A percentile compares a stretch with the other conserved stretches of the same genome.
Evolutionary conservation across 148 eudicot genomes (phyloP).

Genomic region (Arctostaphylos glauca): DNA sequence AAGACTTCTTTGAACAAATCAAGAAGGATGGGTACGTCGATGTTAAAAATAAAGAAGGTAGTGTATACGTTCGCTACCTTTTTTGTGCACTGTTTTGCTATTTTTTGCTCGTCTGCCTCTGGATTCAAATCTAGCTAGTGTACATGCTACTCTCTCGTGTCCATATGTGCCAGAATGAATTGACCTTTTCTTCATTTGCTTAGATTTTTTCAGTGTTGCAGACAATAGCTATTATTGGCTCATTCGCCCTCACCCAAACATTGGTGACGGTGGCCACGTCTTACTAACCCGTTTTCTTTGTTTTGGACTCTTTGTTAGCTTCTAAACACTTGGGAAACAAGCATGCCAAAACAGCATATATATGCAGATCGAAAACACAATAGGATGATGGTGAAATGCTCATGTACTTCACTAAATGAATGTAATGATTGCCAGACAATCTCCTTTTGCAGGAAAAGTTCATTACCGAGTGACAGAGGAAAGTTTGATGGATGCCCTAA

Average conservation of each 20-base stretch:
- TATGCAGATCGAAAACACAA: neutral
- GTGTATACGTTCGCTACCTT: neutral
- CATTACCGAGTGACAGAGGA: too few relatives aligned
- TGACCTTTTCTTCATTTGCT: neutral
- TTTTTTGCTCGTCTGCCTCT: neutral
- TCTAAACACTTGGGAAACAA: neutral
- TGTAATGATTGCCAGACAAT: too few relatives aligned
- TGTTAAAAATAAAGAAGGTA: slow-evolving; percentile 56
- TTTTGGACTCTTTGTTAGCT: neutral
- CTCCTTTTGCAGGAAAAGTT: too few relatives aligned
- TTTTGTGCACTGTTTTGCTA: neutral
- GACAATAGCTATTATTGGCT: neutral
- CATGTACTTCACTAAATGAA: neutral
- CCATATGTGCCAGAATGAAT: neutral
- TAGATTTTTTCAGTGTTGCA: neutral
- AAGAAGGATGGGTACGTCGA: slow-evolving; percentile 70
- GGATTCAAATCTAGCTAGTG: neutral
- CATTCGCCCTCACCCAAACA: neutral
- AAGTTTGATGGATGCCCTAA: too few relatives aligned
- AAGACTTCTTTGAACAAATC: slow-evolving; percentile 57
- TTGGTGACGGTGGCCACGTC: neutral
- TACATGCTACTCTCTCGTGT: neutral
- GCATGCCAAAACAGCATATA: neutral
- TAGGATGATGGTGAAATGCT: neutral
- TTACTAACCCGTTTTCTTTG: neutral